These are phyloP conservation scores for Talaromyces verruculosus DNA, from an alignment of 2,329 filamentous ascomycete species.

Conservation along the genomic window DNA sequence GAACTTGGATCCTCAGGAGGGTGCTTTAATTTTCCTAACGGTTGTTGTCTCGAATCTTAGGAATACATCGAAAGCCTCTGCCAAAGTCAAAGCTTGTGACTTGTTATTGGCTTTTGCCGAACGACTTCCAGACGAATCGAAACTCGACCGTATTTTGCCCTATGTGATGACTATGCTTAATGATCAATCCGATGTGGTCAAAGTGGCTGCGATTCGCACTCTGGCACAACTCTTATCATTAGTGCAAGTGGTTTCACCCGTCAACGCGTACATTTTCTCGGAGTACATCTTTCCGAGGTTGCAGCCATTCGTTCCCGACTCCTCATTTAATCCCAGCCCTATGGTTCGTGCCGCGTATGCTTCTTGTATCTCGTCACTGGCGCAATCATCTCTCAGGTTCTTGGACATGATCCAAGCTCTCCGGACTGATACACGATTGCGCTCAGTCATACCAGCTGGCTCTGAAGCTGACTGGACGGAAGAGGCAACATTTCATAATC, in stretches of 20 bases:
- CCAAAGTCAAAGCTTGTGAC: constrained; percentile 85
- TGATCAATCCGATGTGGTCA: constrained; percentile 80
- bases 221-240: constrained; percentile 85
- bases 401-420: constrained; percentile 89
- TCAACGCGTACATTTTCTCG: constrained; percentile 67
- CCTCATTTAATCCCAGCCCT: constrained; percentile 59
- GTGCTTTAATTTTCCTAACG: constrained; percentile 87
- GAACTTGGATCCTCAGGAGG: constrained; percentile 66
- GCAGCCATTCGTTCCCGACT: constrained; percentile 56
- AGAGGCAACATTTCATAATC: constrained; percentile 69
- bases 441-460: constrained; percentile 70
- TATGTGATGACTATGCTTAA: constrained; percentile 81
- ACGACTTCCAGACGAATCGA: constrained; percentile 88
- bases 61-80: constrained; percentile 84
- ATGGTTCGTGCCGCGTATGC: constrained; percentile 89
- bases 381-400: constrained; percentile 79
- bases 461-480: constrained; percentile 71
- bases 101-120: constrained; percentile 89
- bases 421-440: constrained; percentile 76
- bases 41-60: constrained; percentile 84
- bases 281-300: constrained; percentile 64
- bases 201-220: constrained; percentile 79
- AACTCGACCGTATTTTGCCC: constrained; percentile 87
- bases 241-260: constrained; percentile 79
- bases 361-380: constrained; percentile 83